A percentile compares a stretch with the other conserved stretches of the same genome.
These are phyloP conservation scores for Coniella vitis DNA, from an alignment of 2,329 filamentous ascomycete species.

Conservation along the genomic window DNA sequence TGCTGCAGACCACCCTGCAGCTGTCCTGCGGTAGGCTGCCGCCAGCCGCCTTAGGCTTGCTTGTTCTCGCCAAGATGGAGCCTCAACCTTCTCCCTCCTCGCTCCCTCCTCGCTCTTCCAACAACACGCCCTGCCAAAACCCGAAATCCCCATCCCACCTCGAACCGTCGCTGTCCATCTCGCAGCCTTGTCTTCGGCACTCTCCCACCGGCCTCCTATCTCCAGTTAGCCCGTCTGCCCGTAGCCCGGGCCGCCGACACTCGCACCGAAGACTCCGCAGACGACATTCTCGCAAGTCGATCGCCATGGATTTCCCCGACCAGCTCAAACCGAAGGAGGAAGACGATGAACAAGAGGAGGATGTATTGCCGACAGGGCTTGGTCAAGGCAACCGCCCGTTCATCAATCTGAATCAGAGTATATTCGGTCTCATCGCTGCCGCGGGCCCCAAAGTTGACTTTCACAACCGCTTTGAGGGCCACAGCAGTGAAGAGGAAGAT, in stretches of 20 bases:
- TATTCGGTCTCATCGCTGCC: conserved; percentile 87
- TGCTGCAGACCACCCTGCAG: conserved; percentile 11
- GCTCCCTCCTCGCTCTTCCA: conserved; percentile 5
- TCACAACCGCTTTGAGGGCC: conserved; percentile 68
- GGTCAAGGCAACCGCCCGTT: conserved; percentile 34
- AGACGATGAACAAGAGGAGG: conserved; percentile 43
- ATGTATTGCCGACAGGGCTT: conserved; percentile 40
- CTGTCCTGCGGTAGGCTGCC: conserved; percentile 10
- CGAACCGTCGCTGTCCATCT: background rate
- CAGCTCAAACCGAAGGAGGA: conserved; percentile 42
- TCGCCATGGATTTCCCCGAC: conserved; percentile 46
- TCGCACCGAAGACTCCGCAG: conserved; percentile 37
- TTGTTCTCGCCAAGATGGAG: conserved; percentile 11
- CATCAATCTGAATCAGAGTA: conserved; percentile 84
- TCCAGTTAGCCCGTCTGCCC: conserved; percentile 23
- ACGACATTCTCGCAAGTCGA: conserved; percentile 23
- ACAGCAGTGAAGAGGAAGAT: conserved; percentile 78
- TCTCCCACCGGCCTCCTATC: conserved; percentile 8
- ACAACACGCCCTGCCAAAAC: background rate
- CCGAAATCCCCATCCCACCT: conserved; percentile 3
- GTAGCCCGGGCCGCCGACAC: conserved; percentile 31
- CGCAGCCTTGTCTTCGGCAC: conserved; percentile 1
- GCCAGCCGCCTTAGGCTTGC: conserved; percentile 12
- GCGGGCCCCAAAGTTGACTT: conserved; percentile 80
- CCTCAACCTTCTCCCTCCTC: conserved; percentile 7